Conservation (phyloP, 768 basidiomycete genomes). For the Tubosaeta sp. region DNA sequence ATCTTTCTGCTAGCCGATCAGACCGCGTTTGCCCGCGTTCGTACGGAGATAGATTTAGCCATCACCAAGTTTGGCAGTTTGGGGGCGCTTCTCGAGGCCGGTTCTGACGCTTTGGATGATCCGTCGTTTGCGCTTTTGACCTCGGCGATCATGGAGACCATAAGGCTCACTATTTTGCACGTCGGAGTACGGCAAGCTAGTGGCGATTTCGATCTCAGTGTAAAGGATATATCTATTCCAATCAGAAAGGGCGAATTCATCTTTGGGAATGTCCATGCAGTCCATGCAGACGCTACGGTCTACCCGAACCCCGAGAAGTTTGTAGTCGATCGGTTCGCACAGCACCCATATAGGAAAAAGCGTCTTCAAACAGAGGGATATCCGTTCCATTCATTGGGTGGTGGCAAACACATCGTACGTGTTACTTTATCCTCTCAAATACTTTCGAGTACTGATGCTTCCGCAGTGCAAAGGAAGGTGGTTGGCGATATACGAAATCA, state of each 20-base stretch:
- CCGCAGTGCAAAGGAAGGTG: conserved; percentile 23
- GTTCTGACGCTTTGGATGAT: conserved; percentile 14
- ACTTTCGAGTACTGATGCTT: neutral
- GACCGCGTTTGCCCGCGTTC: conserved; percentile 40
- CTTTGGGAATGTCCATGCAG: conserved; percentile 14
- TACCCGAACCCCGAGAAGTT: conserved; percentile 15
- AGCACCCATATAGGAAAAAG: conserved; percentile 11
- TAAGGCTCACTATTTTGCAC: conserved; percentile 19
- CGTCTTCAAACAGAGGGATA: conserved; percentile 9
- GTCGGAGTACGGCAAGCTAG: conserved; percentile 14
- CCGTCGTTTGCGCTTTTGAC: conserved; percentile 17
- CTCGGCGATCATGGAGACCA: conserved; percentile 26
- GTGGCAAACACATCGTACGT: conserved; percentile 19
- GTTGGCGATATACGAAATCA: conserved; percentile 23
- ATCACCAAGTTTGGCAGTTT: conserved; percentile 11
- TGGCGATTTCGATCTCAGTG: conserved; percentile 14
- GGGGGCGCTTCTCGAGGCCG: conserved; percentile 9
- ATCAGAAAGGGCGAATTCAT: conserved; percentile 21
- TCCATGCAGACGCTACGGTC: conserved; percentile 12
- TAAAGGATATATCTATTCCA: conserved; percentile 5
- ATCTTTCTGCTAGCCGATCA: conserved; percentile 39
- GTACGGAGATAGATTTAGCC: conserved; percentile 40
- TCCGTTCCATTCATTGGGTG: conserved; percentile 14
- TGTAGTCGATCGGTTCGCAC: conserved; percentile 18
- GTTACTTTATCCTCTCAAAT: neutral